phyloP scores from a whole-genome alignment of 768 basidiomycete genomes.

The Leccinellum luteum region DNA sequence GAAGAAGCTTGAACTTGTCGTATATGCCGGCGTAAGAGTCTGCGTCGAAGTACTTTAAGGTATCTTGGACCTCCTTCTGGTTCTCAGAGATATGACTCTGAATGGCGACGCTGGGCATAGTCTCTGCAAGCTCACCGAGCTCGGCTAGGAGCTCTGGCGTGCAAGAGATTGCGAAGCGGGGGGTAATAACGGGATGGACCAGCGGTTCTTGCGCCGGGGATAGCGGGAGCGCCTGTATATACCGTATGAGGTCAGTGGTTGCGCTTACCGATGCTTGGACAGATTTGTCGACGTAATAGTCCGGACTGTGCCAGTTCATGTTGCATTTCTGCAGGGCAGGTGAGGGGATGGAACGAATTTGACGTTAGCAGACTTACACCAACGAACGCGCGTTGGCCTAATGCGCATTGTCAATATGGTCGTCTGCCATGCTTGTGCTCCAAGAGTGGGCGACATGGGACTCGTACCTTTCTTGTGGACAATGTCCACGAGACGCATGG shows the following conservation, averaged over 20 bases:
- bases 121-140: conserved; percentile 58
- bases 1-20: conserved; percentile 71
- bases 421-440: not conserved
- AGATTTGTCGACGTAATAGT: conserved; percentile 68
- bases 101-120: conserved; percentile 63
- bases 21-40: conserved; percentile 79
- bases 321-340: conserved; percentile 31
- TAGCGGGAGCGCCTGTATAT: conserved; percentile 60
- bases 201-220: conserved; percentile 45
- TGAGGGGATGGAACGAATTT: conserved; percentile 2
- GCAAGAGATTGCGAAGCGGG: conserved; percentile 95
- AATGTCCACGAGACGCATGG: conserved; percentile 78
- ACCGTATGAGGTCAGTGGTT: conserved; percentile 61
- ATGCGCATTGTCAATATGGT: not conserved
- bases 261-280: conserved; percentile 53
- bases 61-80: conserved; percentile 62
- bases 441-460: conserved; percentile 8
- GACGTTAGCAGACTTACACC: conserved; percentile 52
- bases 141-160: conserved; percentile 61
- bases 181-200: conserved; percentile 89
- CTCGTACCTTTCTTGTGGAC: conserved; percentile 53
- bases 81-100: conserved; percentile 97
- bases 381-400: conserved; percentile 84
- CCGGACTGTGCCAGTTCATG: conserved; percentile 61
- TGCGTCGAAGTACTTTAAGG: conserved; percentile 64